Base-by-base conservation (phyloP, 1,284 basidiomycete species). In the Marasmius fiardii region DNA sequence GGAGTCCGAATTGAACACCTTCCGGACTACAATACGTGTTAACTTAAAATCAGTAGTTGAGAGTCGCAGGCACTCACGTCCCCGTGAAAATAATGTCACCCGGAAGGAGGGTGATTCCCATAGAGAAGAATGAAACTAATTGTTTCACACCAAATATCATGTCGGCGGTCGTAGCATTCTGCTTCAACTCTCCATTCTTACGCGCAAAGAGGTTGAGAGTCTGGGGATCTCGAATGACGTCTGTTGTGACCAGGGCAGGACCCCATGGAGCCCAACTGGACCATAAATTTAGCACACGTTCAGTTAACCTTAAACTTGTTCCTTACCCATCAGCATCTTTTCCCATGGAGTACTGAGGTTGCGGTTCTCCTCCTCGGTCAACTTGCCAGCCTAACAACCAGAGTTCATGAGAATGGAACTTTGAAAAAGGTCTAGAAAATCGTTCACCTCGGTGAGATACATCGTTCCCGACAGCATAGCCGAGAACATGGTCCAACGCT, bases 11-110 rank as follows among this genome's bases (percentile, higher is more conserved):
- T 44, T 73, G 66, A 16, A 69, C 68, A 41, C 72, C 71, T 54
- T 61, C 64, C 2, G 72, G 72, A 41, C 71, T 72, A 14, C 12
- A 20, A 51, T 18, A 52, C n/a, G 64, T 18, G 39, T 18, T 26
- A 3, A 34, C 26, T 41, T 18, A 35, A 8, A 18, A n/a, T n/a
- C 12, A 8, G 34, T 8, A 26, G 26, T 14, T 28, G 23, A 31
- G 35, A 14, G 39, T 21, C 28, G 14, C 33, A 33, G 23, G 4
- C 31, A 67, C 71, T 67, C 43, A 71, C 72, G 79, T 79, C 59
- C 80, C 81, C 43, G 82, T 85, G 60, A 81, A 77, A 60, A 86
- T 82, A 16, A 86, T 67, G 16, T 82, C 81, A 4, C 83, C 84
- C 4, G 78, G 72, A 6, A 75, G 66, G 14, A 87, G 67, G 0